phyloP scores from a whole-genome alignment of 1,284 basidiomycete species.

The Irpex sp. region DNA sequence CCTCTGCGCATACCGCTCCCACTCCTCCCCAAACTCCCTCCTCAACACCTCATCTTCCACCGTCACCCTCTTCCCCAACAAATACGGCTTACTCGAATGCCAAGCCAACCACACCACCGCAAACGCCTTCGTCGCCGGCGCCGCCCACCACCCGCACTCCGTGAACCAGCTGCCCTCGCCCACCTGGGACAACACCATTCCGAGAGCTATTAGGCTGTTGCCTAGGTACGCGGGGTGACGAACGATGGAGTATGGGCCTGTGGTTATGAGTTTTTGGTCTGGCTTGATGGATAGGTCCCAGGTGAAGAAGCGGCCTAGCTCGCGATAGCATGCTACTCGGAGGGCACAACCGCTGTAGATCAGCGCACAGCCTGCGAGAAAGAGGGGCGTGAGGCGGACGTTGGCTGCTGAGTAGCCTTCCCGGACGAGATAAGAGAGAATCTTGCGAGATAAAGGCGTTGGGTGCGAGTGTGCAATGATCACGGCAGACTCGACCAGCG shows the following conservation, averaged over 20 bases:
- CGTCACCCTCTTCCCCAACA: background rate
- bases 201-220: background rate
- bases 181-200: conserved; percentile 6
- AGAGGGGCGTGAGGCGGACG: conserved; percentile 8
- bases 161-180: conserved; percentile 13
- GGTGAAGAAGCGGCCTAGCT: conserved; percentile 14
- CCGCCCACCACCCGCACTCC: conserved; percentile 8
- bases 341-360: background rate
- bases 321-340: conserved; percentile 8
- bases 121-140: background rate
- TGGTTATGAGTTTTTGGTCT: conserved; percentile 6
- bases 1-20: conserved; percentile 12
- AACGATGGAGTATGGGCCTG: conserved; percentile 10
- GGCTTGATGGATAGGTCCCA: conserved; percentile 12
- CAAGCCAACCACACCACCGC: background rate
- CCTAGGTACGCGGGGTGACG: conserved; percentile 9
- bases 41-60: conserved; percentile 4
- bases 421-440: background rate
- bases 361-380: conserved; percentile 6
- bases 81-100: conserved; percentile 2
- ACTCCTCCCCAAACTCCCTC: conserved; percentile 8
- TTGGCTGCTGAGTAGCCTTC: background rate
- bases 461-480: background rate
- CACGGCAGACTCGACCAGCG: conserved; percentile 4
- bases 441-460: background rate